phyloP scores from a whole-genome alignment of 1,139 yeast genomes.

The Candida smagusa region DNA sequence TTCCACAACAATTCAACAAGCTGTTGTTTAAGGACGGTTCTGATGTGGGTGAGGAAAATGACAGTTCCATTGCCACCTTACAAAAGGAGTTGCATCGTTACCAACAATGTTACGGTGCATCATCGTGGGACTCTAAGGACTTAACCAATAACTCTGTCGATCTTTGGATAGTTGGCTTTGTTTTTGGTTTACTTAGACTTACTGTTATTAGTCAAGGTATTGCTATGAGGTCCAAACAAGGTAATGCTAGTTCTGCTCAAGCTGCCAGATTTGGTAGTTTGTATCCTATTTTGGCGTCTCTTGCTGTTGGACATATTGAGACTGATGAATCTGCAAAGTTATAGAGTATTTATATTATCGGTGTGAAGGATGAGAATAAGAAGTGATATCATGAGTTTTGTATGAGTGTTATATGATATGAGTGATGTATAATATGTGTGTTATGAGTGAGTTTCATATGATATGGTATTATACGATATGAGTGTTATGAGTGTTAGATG shows the following conservation, averaged over 20 bases:
- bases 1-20: slow-evolving; percentile 37
- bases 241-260: slow-evolving; percentile 58
- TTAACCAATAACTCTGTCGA: slow-evolving; percentile 37
- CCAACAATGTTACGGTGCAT: slow-evolving; percentile 24
- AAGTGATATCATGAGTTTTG: no score
- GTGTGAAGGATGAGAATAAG: no score
- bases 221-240: slow-evolving; percentile 56
- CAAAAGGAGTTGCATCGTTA: slow-evolving; percentile 26
- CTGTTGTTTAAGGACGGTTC: slow-evolving; percentile 22
- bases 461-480: no score
- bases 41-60: slow-evolving; percentile 34
- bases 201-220: slow-evolving; percentile 67
- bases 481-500: no score
- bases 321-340: slow-evolving; percentile 8
- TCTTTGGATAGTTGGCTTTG: slow-evolving; percentile 55
- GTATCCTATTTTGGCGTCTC: slow-evolving; percentile 44
- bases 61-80: slow-evolving; percentile 24
- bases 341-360: slow-evolving; percentile 3
- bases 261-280: slow-evolving; percentile 46
- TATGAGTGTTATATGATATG: no score
- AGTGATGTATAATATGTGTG: no score
- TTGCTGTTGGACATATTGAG: slow-evolving; percentile 22
- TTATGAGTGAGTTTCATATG: no score
- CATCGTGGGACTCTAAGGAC: slow-evolving; percentile 34
- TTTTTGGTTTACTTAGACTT: slow-evolving; percentile 57